Percentiles rank a stretch among this genome's conserved stretches.
phyloP scores from a whole-genome alignment of 2,329 filamentous ascomycete genomes.

The Aspergillus brasiliensis region DNA sequence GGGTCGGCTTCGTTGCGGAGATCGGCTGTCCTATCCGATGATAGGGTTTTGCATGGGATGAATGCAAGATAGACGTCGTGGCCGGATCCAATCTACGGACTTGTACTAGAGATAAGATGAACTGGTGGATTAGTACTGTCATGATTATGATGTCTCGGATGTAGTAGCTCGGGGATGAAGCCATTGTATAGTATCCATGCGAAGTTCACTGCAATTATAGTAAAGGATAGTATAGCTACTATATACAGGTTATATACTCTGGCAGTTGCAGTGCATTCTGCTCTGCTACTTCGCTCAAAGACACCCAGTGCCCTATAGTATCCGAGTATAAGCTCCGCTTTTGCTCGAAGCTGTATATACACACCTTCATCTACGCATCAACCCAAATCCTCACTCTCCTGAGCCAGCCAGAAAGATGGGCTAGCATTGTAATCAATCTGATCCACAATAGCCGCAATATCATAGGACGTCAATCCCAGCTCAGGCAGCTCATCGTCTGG shows the following conservation, averaged over 20 bases:
- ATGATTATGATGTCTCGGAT: no score
- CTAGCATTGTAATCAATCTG: constrained; percentile 30
- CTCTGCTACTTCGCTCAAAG: no score
- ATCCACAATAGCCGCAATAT: constrained; percentile 42
- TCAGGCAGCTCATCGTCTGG: constrained; percentile 25
- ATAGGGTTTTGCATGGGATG: not conserved
- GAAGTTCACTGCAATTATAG: no score
- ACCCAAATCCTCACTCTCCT: not conserved
- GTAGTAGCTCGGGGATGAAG: no score
- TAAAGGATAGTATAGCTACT: no score
- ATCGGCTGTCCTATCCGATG: not conserved
- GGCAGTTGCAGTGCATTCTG: no score
- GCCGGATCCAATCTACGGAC: not conserved
- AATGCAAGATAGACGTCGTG: not conserved
- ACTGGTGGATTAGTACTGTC: no score
- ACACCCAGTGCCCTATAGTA: not conserved
- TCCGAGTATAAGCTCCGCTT: not conserved
- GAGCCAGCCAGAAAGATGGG: constrained; percentile 2
- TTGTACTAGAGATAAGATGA: not conserved
- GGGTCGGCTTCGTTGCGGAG: not conserved
- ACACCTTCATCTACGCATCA: not conserved
- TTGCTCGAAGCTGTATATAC: not conserved
- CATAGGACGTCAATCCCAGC: constrained; percentile 41
- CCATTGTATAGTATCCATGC: no score
- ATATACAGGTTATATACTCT: no score